Evolutionary conservation across 768 basidiomycete species (phyloP).

Genomic region (Gelatoporia subvermispora): DNA sequence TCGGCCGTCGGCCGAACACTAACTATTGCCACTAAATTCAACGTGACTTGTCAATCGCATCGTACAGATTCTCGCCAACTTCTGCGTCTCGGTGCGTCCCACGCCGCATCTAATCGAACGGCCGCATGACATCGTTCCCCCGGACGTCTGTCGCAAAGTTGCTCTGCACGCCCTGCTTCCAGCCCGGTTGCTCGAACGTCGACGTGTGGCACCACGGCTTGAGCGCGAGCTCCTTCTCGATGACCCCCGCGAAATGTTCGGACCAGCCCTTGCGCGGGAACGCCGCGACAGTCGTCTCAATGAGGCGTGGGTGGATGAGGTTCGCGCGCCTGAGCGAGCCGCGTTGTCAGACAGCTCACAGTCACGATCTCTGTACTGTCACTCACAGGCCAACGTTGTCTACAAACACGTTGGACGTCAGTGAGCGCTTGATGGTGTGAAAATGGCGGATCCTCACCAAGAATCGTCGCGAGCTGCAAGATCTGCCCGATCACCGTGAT

Average conservation of each 20-base stretch:
- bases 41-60: too few species aligned
- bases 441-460: constrained; percentile 27
- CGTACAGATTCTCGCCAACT: too few species aligned
- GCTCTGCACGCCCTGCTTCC: constrained; percentile 38
- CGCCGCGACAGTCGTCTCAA: constrained; percentile 34
- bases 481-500: constrained; percentile 49
- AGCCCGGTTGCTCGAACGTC: constrained; percentile 41
- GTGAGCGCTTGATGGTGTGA: neutral
- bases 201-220: constrained; percentile 51
- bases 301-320: constrained; percentile 36
- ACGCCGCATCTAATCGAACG: too few species aligned
- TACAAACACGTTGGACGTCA: constrained; percentile 10
- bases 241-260: constrained; percentile 35
- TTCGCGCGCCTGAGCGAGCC: constrained; percentile 33
- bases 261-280: constrained; percentile 45
- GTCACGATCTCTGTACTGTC: neutral
- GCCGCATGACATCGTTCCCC: constrained; percentile 37
- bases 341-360: neutral
- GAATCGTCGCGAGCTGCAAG: constrained; percentile 44
- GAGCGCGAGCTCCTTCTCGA: constrained; percentile 39
- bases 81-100: too few species aligned
- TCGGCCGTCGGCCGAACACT: too few species aligned
- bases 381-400: constrained; percentile 43
- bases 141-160: constrained; percentile 45
- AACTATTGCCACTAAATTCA: too few species aligned